These are phyloP conservation scores for Xylariaceae sp. DNA, from an alignment of 2,329 filamentous ascomycete genomes.

Conservation along the genomic window DNA sequence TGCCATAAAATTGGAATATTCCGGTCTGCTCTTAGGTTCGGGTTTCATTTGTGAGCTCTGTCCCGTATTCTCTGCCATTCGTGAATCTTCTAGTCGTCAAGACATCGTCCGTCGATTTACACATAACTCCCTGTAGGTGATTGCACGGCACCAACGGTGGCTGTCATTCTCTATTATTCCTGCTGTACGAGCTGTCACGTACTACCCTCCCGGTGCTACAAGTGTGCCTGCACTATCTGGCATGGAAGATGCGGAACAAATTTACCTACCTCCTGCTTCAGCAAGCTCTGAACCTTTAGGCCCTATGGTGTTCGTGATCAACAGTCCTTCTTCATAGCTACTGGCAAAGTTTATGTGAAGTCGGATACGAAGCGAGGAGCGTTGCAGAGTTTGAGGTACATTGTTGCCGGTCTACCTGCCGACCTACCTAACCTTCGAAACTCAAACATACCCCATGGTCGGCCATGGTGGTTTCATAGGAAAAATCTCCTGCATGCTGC, in stretches of 20 bases:
- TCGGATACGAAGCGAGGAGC: background rate
- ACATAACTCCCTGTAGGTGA: slow-evolving; percentile 12
- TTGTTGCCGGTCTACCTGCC: background rate
- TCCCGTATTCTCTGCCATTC: slow-evolving; percentile 2
- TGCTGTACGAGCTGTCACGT: slow-evolving; percentile 23
- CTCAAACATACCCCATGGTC: background rate
- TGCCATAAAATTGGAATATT: slow-evolving; percentile 12
- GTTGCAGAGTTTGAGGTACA: background rate
- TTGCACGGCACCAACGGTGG: slow-evolving; percentile 19
- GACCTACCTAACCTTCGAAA: no score
- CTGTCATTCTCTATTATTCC: slow-evolving; percentile 14
- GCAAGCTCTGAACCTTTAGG: background rate
- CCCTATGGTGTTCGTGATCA: background rate
- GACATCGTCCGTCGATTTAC: background rate
- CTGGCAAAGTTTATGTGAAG: background rate
- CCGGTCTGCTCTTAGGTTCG: background rate
- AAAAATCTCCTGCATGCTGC: slow-evolving; percentile 1
- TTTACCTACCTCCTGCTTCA: background rate
- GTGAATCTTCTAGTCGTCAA: background rate
- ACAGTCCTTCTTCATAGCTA: background rate
- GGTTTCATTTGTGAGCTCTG: background rate
- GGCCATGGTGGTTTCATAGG: slow-evolving; percentile 3
- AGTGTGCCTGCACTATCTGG: slow-evolving; percentile 7
- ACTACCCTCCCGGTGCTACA: slow-evolving; percentile 12
- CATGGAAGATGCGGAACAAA: slow-evolving; percentile 2